Evolutionary conservation across 140 eudicot genomes (phyloP), one percentile per base, ranked within the genome.

Genomic region (Bidens hawaiensis): DNA sequence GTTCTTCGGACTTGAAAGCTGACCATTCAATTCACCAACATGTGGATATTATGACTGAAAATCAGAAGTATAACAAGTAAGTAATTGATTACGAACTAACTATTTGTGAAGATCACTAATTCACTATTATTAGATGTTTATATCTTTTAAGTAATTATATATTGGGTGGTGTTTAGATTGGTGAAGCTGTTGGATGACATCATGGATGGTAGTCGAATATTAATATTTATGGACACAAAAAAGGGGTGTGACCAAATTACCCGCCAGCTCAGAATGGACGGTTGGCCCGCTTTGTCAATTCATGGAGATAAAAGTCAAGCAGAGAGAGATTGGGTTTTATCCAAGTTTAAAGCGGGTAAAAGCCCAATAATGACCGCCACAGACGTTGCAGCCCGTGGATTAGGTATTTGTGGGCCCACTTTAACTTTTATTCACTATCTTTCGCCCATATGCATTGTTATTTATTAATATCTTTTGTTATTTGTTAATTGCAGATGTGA

Each of bases 291-390:
- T 28, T 79, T 94, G 7, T 88, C 99, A 2, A 94, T 94, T 52
- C 99, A 94, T 49, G 99, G 99, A 58, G 99, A 94, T 70, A 88
- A 93, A 85, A 88, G 95, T 71, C 97, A 94, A 77, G 95, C 95
- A 25, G 99, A 94, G 75, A 83, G 99, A 62, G 99, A 94, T 78
- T 94, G 99, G 99, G 99, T 94, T 59, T 82, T 94, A 13, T 88
- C 97, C 1, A 95, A 94, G 73, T 94, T 88, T 50, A 83, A 81
- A 73, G 80, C 95, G 24, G 97, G 99, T 67, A 94, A 88, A 80
- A 85, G 95, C 57, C 99, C 97, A 13, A 88, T 88, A 52, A 88
- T 88, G 95, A 88, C 95, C 3, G 99, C 97, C 27, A 94, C 99
- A 14, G 97, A 94, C 45, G 99, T 94, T 75, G 99, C 97, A 48